Evolutionary conservation across 768 basidiomycete species (phyloP).

Genomic region (Lactarius pseudohatsudake): DNA sequence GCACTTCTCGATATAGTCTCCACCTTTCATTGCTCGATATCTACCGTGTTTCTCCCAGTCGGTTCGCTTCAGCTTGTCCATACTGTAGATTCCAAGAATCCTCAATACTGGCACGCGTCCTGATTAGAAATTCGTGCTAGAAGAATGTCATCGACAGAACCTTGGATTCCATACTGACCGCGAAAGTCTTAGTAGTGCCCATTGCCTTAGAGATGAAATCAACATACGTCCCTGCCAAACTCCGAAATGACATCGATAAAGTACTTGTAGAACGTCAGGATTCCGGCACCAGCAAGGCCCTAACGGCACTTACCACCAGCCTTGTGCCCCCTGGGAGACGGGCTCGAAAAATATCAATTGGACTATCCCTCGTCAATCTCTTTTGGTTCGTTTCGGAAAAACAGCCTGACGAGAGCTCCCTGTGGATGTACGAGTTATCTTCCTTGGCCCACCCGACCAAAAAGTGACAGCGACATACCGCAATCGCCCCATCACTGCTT

Average conservation of each 20-base stretch:
- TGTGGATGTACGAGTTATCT: background rate
- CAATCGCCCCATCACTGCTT: too few relatives aligned
- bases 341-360: constrained; percentile 23
- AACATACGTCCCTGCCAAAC: constrained; percentile 18
- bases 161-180: background rate
- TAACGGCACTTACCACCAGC: constrained; percentile 16
- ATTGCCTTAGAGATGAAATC: background rate
- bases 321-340: constrained; percentile 23
- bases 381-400: constrained; percentile 25
- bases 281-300: too few relatives aligned
- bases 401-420: constrained; percentile 23
- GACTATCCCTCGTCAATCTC: constrained; percentile 21
- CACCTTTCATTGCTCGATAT: too few relatives aligned
- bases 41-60: too few relatives aligned
- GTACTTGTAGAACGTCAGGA: constrained; percentile 18
- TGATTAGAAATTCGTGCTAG: too few relatives aligned
- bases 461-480: too few relatives aligned
- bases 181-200: background rate
- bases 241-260: constrained; percentile 24
- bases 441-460: too few relatives aligned
- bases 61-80: too few relatives aligned
- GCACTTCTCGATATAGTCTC: too few relatives aligned
- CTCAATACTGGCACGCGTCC: too few relatives aligned
- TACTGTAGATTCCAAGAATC: too few relatives aligned
- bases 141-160: too few relatives aligned